Base-by-base conservation (phyloP, 208 protist genomes). In the Wallacemonas sp. region DNA sequence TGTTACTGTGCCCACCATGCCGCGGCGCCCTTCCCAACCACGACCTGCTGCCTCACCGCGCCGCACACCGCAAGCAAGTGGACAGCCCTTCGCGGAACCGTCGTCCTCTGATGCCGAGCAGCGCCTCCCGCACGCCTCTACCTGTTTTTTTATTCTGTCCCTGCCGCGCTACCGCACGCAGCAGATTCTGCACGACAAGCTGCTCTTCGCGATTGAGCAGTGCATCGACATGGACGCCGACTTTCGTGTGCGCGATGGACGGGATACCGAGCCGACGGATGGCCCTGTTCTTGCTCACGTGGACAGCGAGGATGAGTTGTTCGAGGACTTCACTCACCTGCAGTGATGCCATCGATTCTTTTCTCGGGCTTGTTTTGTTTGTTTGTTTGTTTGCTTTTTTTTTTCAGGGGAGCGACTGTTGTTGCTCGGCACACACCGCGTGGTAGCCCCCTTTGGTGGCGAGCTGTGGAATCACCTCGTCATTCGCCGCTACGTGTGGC, bases 151-250 rank as follows among this genome's bases (percentile, higher is more conserved):
- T 66, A 97, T 83, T 69, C 80, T 98, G 19, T 87, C 87, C 0
- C 76, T 99, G 39, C 97, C 97, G 21, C 52, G 73, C 15, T 99
- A 99, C 79, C 89, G 82, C 69, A 91, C 83, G 6, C 59, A 77
- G 5, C 78, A 87, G n/a, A 74, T 97, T 12, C 83, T 99, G 85
- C 66, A 75, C 32, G 76, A 95, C 53, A 97, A 89, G 68, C 66
- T 99, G n/a, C 78, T 98, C 1, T 98, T 97, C 68, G 95, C 97
- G 1, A 98, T 98, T 62, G 83, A 89, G 50, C 87, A 98, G 30
- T 99, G 97, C 65, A 66, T 87, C 39, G 95, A 97, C 38, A 98
- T 99, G 57, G 96, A 99, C 76, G 93, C 91, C 15, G 97, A 99
- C 63, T 97, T 93, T 53, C 79, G 86, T 32, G 84, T 96, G 13